A percentile compares a stretch with the other conserved stretches of the same genome.
phyloP scores from a whole-genome alignment of 345 rosid genomes.

The Xanthoceras sorbifolium region DNA sequence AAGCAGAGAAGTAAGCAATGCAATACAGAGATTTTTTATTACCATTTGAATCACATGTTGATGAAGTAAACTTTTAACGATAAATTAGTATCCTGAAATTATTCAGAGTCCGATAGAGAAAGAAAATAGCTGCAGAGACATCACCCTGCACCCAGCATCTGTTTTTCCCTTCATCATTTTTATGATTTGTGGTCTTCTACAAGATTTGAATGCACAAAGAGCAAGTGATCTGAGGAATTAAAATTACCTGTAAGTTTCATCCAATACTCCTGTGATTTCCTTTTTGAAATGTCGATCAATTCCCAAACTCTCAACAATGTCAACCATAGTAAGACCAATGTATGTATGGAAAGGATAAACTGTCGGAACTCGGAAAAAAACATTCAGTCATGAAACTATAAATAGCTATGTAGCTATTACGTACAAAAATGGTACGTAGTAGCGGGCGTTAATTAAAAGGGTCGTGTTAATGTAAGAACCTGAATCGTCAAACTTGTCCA shows the following conservation, averaged over 20 bases:
- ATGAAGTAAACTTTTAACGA: slow-evolving; percentile 2
- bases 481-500: slow-evolving; percentile 64
- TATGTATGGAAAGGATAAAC: slow-evolving; percentile 56
- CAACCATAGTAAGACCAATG: slow-evolving; percentile 61
- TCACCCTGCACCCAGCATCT: too few relatives aligned
- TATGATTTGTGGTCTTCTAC: background rate
- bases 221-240: background rate
- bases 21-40: background rate
- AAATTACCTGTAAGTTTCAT: slow-evolving; percentile 64
- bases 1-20: background rate
- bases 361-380: slow-evolving; percentile 92
- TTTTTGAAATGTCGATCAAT: slow-evolving; percentile 56
- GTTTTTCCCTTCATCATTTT: too few relatives aligned
- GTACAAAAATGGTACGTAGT: too few relatives aligned
- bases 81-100: too few relatives aligned
- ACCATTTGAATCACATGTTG: slow-evolving; percentile 13
- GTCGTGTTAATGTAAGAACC: slow-evolving; percentile 38
- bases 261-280: slow-evolving; percentile 51
- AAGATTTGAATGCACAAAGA: background rate
- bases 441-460: too few relatives aligned
- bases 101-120: too few relatives aligned
- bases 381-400: too few relatives aligned
- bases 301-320: slow-evolving; percentile 68
- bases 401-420: too few relatives aligned
- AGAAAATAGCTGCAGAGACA: slow-evolving; percentile 65